These are phyloP conservation scores for Glaciozyma antarctica DNA, from an alignment of 768 basidiomycete species.

Conservation along the genomic window DNA sequence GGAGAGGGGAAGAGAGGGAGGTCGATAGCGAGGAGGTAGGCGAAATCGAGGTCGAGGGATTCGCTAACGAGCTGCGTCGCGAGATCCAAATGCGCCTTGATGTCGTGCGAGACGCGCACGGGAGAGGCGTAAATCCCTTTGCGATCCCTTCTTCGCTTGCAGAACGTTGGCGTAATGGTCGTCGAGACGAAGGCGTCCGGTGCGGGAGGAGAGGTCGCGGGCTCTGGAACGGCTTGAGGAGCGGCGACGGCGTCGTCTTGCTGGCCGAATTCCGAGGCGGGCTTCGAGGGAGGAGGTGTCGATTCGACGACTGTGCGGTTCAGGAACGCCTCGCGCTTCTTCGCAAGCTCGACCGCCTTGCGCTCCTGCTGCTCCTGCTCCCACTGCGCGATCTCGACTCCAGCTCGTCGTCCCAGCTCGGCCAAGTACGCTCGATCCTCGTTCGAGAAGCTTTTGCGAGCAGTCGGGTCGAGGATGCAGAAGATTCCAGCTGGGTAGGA, in stretches of 20 bases:
- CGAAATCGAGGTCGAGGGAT: slow-evolving; percentile 25
- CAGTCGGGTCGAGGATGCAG: slow-evolving; percentile 22
- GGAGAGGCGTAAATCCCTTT: background rate
- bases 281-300: too few species aligned
- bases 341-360: too few species aligned
- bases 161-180: background rate
- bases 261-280: too few species aligned
- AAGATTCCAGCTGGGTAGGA: slow-evolving; percentile 15
- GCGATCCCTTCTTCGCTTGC: background rate
- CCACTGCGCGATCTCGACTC: slow-evolving; percentile 15
- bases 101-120: background rate
- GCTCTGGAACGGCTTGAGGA: too few species aligned
- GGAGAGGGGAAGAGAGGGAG: too few species aligned
- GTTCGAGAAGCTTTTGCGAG: slow-evolving; percentile 1
- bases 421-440: slow-evolving; percentile 16
- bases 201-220: too few species aligned
- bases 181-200: background rate
- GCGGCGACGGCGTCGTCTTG: too few species aligned
- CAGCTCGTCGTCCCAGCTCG: slow-evolving; percentile 17
- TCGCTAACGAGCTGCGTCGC: slow-evolving; percentile 27
- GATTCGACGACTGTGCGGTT: too few species aligned
- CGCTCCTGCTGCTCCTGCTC: background rate
- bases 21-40: background rate
- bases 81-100: slow-evolving; percentile 21
- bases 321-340: too few species aligned